Conservation (phyloP, 2,329 filamentous ascomycete genomes). For the Juglanconis oblonga region DNA sequence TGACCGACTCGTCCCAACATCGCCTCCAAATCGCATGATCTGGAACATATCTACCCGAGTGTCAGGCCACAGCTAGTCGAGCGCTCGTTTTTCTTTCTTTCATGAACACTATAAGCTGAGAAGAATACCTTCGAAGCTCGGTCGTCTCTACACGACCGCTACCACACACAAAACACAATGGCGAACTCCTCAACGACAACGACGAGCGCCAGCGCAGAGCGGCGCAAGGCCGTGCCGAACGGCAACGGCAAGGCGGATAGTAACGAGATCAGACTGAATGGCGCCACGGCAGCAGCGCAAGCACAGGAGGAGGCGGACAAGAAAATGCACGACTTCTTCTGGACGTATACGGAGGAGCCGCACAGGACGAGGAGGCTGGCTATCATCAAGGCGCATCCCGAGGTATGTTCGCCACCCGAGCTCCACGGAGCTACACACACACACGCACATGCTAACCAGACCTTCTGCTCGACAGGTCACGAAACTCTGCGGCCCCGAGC, state of each 20-base stretch:
- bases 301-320: constrained; percentile 40
- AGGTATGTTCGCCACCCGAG: constrained; percentile 52
- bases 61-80: constrained; percentile 11
- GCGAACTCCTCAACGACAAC: constrained; percentile 26
- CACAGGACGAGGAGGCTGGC: constrained; percentile 86
- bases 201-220: constrained; percentile 24
- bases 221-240: constrained; percentile 19
- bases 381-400: constrained; percentile 97
- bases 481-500: constrained; percentile 94
- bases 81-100: neutral
- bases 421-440: neutral
- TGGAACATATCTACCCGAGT: constrained; percentile 11
- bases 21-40: constrained; percentile 17
- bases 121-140: neutral
- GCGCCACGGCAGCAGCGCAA: constrained; percentile 27
- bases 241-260: constrained; percentile 18
- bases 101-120: neutral
- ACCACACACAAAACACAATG: constrained; percentile 20
- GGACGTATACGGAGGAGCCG: constrained; percentile 98
- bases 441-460: neutral
- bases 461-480: constrained; percentile 63
- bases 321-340: constrained; percentile 71
- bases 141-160: neutral
- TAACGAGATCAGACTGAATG: constrained; percentile 8
- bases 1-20: constrained; percentile 13